Conservation (phyloP, 192 early-diverging fungal species). For the Thamnidium elegans region DNA sequence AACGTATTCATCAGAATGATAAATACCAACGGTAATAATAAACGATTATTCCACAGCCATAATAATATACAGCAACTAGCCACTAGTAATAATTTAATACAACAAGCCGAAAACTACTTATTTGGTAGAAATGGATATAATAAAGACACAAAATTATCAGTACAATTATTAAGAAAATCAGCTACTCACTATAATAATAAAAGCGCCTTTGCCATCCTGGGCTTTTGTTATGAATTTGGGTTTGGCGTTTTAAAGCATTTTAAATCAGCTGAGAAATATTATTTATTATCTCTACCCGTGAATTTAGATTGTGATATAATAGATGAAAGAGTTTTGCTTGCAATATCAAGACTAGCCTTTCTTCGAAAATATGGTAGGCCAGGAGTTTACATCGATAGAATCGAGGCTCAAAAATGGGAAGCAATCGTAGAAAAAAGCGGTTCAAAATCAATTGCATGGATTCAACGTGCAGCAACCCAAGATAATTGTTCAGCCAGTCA, state of each 20-base stretch:
- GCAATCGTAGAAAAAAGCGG: conserved; percentile 57
- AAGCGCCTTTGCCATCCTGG: conserved; percentile 61
- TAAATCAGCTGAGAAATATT: conserved; percentile 5
- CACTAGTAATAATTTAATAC: neutral
- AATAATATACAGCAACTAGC: no score
- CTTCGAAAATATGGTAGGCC: conserved; percentile 81
- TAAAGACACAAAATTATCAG: conserved; percentile 48
- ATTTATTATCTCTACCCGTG: conserved; percentile 27
- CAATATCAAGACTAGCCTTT: conserved; percentile 67
- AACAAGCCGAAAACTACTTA: conserved; percentile 34
- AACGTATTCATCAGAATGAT: conserved; percentile 10
- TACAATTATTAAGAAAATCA: conserved; percentile 51
- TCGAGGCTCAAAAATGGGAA: conserved; percentile 77
- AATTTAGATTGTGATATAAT: conserved; percentile 60
- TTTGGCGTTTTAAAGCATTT: conserved; percentile 42
- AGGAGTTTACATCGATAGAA: conserved; percentile 68
- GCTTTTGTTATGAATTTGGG: conserved; percentile 82
- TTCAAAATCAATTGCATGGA: conserved; percentile 55
- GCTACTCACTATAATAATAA: conserved; percentile 34
- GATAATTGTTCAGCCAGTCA: conserved; percentile 60
- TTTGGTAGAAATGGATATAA: conserved; percentile 50
- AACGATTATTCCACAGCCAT: no score
- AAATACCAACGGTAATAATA: neutral
- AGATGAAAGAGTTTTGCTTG: conserved; percentile 64
- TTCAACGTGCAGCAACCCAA: conserved; percentile 54